Evolutionary conservation across 768 basidiomycete species (phyloP).

Genomic region (Phanerodontia chrysosporium): DNA sequence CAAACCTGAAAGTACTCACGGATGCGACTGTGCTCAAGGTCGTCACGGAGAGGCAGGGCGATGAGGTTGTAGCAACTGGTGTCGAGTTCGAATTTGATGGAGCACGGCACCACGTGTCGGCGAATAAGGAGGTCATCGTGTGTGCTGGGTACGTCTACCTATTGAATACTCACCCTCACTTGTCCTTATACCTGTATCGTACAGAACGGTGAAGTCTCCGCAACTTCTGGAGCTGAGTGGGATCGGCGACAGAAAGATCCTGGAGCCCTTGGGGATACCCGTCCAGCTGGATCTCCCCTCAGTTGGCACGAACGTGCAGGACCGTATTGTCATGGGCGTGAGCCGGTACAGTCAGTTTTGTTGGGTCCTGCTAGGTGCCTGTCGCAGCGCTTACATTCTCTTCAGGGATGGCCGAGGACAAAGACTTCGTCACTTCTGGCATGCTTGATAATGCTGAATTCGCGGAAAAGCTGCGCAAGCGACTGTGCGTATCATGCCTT

Average conservation of each 20-base stretch:
- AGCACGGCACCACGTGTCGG: conserved; percentile 30
- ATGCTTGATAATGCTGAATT: too few species aligned
- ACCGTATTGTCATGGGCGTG: conserved; percentile 4
- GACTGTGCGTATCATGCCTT: too few species aligned
- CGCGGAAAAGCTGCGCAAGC: too few species aligned
- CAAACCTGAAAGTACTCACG: conserved; percentile 28
- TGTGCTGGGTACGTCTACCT: conserved; percentile 4
- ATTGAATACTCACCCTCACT: conserved; percentile 41
- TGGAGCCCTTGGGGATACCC: conserved; percentile 43
- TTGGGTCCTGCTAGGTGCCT: too few species aligned
- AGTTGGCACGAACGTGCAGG: conserved; percentile 57
- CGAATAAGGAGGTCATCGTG: conserved; percentile 45
- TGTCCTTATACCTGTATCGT: conserved; percentile 57
- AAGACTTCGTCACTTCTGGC: too few species aligned
- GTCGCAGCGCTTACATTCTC: too few species aligned
- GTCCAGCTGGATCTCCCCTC: conserved; percentile 62
- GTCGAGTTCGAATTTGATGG: conserved; percentile 31
- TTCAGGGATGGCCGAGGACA: not conserved
- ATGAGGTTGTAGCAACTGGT: conserved; percentile 26
- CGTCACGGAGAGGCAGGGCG: conserved; percentile 4
- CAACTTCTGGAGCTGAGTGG: conserved; percentile 40
- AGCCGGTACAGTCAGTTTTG: too few species aligned
- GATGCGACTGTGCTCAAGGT: conserved; percentile 19
- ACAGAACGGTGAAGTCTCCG: conserved; percentile 6
- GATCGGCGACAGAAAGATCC: conserved; percentile 50